Evolutionary conservation across 305 asterid species (phyloP).

Genomic region (Fraxinus nigra): DNA sequence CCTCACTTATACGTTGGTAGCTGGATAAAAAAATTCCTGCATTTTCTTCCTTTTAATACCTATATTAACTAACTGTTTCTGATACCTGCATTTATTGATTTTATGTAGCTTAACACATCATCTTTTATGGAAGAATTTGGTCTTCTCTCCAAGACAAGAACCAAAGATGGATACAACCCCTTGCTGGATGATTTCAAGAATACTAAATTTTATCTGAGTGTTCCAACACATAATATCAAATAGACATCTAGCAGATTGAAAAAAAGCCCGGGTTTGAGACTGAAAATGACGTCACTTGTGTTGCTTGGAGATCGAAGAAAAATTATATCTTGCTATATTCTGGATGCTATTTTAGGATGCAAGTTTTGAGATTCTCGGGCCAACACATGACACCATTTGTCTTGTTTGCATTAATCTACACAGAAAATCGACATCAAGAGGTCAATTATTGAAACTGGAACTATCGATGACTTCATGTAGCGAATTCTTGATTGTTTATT

Average conservation of each 20-base stretch:
- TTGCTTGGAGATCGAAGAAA: background rate
- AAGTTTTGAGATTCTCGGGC: background rate
- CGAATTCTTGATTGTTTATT: background rate
- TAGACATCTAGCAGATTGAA: slow-evolving; percentile 27
- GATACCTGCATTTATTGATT: background rate
- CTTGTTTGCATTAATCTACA: background rate
- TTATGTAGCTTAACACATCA: slow-evolving; percentile 35
- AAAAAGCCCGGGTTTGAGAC: slow-evolving; percentile 5
- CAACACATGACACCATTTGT: background rate
- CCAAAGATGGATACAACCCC: slow-evolving; percentile 92
- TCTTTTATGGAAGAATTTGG: slow-evolving; percentile 97
- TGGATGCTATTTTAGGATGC: background rate
- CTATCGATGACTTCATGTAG: background rate
- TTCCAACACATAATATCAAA: slow-evolving; percentile 82
- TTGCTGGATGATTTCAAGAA: slow-evolving; percentile 95
- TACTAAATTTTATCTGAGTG: slow-evolving; percentile 85
- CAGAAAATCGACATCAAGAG: background rate
- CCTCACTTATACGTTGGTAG: no score
- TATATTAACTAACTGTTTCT: background rate
- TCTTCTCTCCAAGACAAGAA: slow-evolving; percentile 83
- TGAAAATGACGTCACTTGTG: background rate
- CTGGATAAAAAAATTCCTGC: no score
- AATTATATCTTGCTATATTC: background rate
- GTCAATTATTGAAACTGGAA: background rate
- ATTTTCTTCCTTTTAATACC: no score